Conservation (phyloP, 257 asterid species). For the Nicotiana paniculata region DNA sequence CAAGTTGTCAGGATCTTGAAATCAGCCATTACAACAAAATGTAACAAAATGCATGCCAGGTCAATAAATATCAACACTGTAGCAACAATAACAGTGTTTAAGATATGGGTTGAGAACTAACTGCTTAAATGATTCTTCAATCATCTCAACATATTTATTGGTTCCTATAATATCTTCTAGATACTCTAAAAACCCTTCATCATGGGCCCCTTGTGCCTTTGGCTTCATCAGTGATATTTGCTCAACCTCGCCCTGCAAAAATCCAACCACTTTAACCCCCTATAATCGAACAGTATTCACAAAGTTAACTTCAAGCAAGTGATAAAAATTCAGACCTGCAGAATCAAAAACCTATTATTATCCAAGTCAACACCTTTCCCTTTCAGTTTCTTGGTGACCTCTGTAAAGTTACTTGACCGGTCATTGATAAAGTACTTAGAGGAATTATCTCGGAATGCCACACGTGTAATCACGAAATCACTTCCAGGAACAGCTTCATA, state of each 20-base stretch:
- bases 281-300: background rate
- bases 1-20: too few relatives aligned
- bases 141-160: constrained; percentile 85
- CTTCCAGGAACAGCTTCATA: constrained; percentile 83
- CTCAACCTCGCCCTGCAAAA: constrained; percentile 94
- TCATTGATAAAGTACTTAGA: constrained; percentile 82
- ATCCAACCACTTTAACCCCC: background rate
- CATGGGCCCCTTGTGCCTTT: constrained; percentile 96
- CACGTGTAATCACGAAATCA: constrained; percentile 73
- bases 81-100: background rate
- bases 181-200: constrained; percentile 98
- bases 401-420: constrained; percentile 76
- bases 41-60: too few relatives aligned
- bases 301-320: background rate
- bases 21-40: too few relatives aligned
- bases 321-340: constrained; percentile 53
- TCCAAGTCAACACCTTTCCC: constrained; percentile 98
- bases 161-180: constrained; percentile 98
- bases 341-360: constrained; percentile 90
- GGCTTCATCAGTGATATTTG: constrained; percentile 99
- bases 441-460: constrained; percentile 86
- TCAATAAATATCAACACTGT: background rate
- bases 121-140: constrained; percentile 88
- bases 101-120: constrained; percentile 27
- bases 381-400: constrained; percentile 85